Evolutionary conservation across 2,329 filamentous ascomycete species (phyloP).

Genomic region (Paraconiothyrium brasiliense): DNA sequence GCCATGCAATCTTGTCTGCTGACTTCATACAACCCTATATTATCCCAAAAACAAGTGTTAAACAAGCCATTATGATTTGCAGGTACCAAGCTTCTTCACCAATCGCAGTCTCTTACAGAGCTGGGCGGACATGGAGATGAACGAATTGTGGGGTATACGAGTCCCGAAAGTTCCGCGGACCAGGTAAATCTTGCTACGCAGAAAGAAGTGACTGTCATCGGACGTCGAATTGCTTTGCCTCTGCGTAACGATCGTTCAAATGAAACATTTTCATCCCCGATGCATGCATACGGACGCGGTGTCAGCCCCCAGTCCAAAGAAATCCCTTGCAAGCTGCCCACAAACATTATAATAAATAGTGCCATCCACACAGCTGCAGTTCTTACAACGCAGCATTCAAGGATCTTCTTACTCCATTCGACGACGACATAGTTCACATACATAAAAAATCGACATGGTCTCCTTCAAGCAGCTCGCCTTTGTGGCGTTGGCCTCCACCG

Average conservation of each 20-base stretch:
- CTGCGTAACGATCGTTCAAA: constrained; percentile 3
- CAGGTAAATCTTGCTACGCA: not conserved
- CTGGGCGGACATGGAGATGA: not conserved
- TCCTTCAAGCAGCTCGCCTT: constrained; percentile 41
- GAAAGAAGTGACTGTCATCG: not conserved
- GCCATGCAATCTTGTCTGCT: not conserved
- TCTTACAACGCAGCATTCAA: constrained; percentile 14
- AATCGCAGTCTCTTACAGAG: not conserved
- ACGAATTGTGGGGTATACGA: not conserved
- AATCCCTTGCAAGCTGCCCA: not conserved
- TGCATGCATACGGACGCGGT: not conserved
- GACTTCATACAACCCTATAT: constrained; percentile 1
- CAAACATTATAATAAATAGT: constrained; percentile 16
- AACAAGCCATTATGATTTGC: not conserved
- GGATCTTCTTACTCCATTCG: constrained; percentile 6
- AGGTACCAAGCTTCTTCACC: not conserved
- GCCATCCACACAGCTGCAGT: constrained; percentile 1
- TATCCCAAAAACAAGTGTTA: not conserved
- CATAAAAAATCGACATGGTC: constrained; percentile 24
- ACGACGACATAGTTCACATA: not conserved
- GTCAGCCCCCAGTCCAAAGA: not conserved
- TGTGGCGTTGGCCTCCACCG: constrained; percentile 36
- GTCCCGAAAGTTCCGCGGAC: not conserved
- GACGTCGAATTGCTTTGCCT: constrained; percentile 1
- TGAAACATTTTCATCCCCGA: constrained; percentile 4